Evolutionary conservation across 2,329 filamentous ascomycete species (phyloP), one percentile per base, ranked within the genome.

Genomic region (Penicillium sp.): DNA sequence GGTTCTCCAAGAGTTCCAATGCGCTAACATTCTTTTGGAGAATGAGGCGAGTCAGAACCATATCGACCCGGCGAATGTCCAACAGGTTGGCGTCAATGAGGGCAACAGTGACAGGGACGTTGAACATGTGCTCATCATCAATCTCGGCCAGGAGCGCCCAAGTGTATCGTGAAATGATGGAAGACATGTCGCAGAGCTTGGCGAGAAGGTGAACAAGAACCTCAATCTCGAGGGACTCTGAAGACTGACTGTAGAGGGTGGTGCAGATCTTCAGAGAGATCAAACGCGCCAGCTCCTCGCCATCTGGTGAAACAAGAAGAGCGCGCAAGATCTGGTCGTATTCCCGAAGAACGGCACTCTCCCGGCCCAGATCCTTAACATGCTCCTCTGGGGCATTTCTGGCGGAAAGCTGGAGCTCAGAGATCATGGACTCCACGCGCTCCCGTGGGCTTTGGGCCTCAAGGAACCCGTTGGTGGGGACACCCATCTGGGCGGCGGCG

Each of bases 1-100:
- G 81, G 44, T 88, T 87, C 53, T 89, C 87, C n/a, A 98, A 82
- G 71, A 96, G 90, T 57, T 92, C 87, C 3, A 97, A 78, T 1
- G 90, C 91, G 22, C 84, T 83, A 7, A 87, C 83, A 61, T 92
- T 91, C 59, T 87, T 87, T 56, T 88, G 83, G 56, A 86, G 81
- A 19, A 98, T 82, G 2, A 89, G 87, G 71, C 89, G 89, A 7
- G 91, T 86, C 65, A 93, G 84, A 53, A 90, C 87, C 22, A 85
- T 81, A 68, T 93, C 90, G 51, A 93, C 85, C 53, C 83, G 82
- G 57, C 83, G 82, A 60, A 88, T 79, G 60, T 88, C 85, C 66
- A 89, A 78, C 36, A 89, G 75, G 10, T 82, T 82, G 47, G 83
- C 82, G 61, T 84, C 82, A 59, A 89, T 81, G 35, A 89, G 78